Evolutionary conservation across 495 filamentous ascomycete genomes (phyloP), one percentile per base, ranked within the genome.

Genomic region (Hypoxylon perforatum): DNA sequence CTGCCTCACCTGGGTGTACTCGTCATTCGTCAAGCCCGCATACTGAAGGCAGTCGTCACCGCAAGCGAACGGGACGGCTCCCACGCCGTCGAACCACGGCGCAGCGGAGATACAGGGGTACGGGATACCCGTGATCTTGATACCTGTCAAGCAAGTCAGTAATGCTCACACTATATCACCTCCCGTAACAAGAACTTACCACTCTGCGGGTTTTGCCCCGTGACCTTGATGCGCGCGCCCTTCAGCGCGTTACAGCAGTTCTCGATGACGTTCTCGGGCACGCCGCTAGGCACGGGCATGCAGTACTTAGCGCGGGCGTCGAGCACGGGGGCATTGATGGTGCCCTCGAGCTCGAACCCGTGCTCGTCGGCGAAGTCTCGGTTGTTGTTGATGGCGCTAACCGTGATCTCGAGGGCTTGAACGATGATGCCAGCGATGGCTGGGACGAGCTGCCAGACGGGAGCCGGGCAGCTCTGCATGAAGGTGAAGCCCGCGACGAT

Each of bases 21-120:
- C 25, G 25, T 28, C 25, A 7, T 28, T 28, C 25, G 25, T 28
- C 25, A 28, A 7, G 25, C 25, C 25, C 3, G 25, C 25, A 28
- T 28, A 28, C 25, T 28, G 25, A 7, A 28, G 25, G 7, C 25
- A 28, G 25, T 28, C 44, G 19, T 50, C 35, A 3, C 33, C 56
- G 18, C 56, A 49, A 12, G 56, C 56, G 25, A 48, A 58, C 33
- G 56, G 45, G 33, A 58, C 45, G 11, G 42, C 4, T 8, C 56
- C 56, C 1, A 58, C 56, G 1, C 42, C 41, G 14, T 58, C 56
- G 45, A 58, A 49, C 56, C 56, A 58, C 19, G 56, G 56, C 14
- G 44, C 56, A 14, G 42, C 41, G 5, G 55, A 49, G 33, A 49
- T 42, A 19, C 56, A 50, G 7, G 44, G 45, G 33, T 58, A 58